Conservation (phyloP, 1,139 yeast species). For the Magnusiomyces ingens region DNA sequence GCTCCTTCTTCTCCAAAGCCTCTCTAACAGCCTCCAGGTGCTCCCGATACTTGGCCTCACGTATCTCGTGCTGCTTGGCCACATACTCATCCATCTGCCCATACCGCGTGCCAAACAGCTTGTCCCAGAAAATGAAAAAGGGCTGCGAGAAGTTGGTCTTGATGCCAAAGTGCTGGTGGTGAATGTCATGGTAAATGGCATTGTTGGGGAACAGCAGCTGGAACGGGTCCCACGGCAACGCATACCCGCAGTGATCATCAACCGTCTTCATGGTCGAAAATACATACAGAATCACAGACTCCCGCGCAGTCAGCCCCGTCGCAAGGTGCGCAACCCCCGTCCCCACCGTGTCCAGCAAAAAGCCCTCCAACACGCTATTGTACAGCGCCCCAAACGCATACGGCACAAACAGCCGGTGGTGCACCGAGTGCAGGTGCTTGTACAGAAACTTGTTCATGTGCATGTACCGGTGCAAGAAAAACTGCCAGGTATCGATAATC, state of each 20-base stretch:
- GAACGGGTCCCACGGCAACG: slow-evolving; percentile 83
- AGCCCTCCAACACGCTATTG: slow-evolving; percentile 92
- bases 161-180: slow-evolving; percentile 93
- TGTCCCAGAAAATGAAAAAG: slow-evolving; percentile 91
- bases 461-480: slow-evolving; percentile 81
- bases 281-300: slow-evolving; percentile 63
- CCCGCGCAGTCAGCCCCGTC: slow-evolving; percentile 66
- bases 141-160: slow-evolving; percentile 95
- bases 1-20: neutral
- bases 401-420: slow-evolving; percentile 89
- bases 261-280: slow-evolving; percentile 94
- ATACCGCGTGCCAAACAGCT: slow-evolving; percentile 61
- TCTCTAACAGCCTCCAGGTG: neutral
- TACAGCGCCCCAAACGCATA: slow-evolving; percentile 95
- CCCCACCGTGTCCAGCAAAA: slow-evolving; percentile 83
- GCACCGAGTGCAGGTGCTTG: slow-evolving; percentile 82
- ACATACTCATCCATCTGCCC: slow-evolving; percentile 38
- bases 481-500: slow-evolving; percentile 92
- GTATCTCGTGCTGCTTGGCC: slow-evolving; percentile 28
- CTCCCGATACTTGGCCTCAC: slow-evolving; percentile 24
- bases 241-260: slow-evolving; percentile 96
- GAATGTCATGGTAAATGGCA: slow-evolving; percentile 93
- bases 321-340: slow-evolving; percentile 73
- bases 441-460: slow-evolving; percentile 73
- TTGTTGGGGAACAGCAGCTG: slow-evolving; percentile 89